Base-by-base conservation (phyloP, 306 rosid species). In the Psophocarpus tetragonolobus region DNA sequence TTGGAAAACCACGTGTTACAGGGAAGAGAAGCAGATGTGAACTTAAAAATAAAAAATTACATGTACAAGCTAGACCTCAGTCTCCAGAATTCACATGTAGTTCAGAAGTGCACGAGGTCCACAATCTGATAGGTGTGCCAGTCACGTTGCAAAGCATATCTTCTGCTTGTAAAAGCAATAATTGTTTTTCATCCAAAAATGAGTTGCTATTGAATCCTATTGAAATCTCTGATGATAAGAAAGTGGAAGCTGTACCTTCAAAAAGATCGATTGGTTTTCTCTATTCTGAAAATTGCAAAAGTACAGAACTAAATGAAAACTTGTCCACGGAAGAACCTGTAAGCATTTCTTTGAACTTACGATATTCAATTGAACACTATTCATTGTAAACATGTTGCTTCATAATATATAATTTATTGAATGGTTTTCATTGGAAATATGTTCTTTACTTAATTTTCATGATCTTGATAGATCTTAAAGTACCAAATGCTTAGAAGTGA, bases 21-120 rank as follows among this genome's bases (percentile, higher is more conserved):
- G 72, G 94, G 69, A 94, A 94, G 90, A 79, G 96, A 86, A 88
- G 91, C 82, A 87, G 84, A 77, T 56, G 44, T 41, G 86, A 68
- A 83, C 69, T 50, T 48, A 77, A 68, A 64, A 85, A 24, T 57
- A 53, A 53, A 20, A 80, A 84, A 82, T 61, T 80, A 79, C 68
- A 51, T 23, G 44, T 45, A 48, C 71, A 8, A 73, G 81, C 82
- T 58, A 83, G 74, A 82, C 39, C 81, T 26, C 87, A 78, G 47
- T 68, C 84, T 87, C 81, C 35, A 30, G 88, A 86, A 75, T 81
- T 44, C 17, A 41, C 44, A 61, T 47, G 73, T 24, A 79, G 83
- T 73, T 64, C 79, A 29, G 84, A 76, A 23, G 82, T 71, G 27
- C 21, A 54, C 41, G 83, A 26, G 23, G n/a, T 54, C 7, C 45